Percentiles rank a stretch among this genome's conserved stretches.
phyloP scores from a whole-genome alignment of 768 basidiomycete genomes.

The Boletus eberwhitei region DNA sequence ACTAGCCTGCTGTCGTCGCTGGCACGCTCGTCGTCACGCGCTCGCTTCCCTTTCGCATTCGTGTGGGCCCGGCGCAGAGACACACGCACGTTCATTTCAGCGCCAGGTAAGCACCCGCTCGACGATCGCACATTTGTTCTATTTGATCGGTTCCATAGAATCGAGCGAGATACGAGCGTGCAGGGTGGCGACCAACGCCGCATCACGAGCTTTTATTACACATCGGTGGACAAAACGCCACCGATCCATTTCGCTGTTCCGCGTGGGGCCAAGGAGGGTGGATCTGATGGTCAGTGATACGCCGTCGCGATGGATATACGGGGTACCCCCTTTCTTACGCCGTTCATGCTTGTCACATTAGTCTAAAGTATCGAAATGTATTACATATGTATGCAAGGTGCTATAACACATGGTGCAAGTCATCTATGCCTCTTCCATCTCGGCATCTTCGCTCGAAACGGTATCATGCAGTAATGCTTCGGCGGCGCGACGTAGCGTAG shows the following conservation, averaged over 20 bases:
- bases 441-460: slow-evolving; percentile 45
- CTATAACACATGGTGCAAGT: not conserved
- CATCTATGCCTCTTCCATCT: slow-evolving; percentile 46
- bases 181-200: slow-evolving; percentile 21
- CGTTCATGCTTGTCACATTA: not conserved
- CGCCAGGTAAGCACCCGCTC: slow-evolving; percentile 32
- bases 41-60: slow-evolving; percentile 38
- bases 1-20: slow-evolving; percentile 36
- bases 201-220: slow-evolving; percentile 37
- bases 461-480: slow-evolving; percentile 50
- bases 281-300: slow-evolving; percentile 7
- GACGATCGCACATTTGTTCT: not conserved
- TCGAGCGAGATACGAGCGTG: slow-evolving; percentile 21
- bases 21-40: slow-evolving; percentile 40
- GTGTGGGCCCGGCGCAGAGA: slow-evolving; percentile 37
- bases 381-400: slow-evolving; percentile 2
- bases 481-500: slow-evolving; percentile 53
- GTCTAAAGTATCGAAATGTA: slow-evolving; percentile 1
- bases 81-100: slow-evolving; percentile 36
- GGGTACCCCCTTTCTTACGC: not conserved
- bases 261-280: slow-evolving; percentile 1
- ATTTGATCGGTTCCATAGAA: slow-evolving; percentile 12
- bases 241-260: slow-evolving; percentile 32
- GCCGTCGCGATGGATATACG: not conserved
- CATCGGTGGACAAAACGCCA: slow-evolving; percentile 28